Percentiles rank a stretch among this genome's conserved stretches.
Evolutionary conservation across 306 rosid genomes (phyloP).

Genomic region (Acacia confusa): DNA sequence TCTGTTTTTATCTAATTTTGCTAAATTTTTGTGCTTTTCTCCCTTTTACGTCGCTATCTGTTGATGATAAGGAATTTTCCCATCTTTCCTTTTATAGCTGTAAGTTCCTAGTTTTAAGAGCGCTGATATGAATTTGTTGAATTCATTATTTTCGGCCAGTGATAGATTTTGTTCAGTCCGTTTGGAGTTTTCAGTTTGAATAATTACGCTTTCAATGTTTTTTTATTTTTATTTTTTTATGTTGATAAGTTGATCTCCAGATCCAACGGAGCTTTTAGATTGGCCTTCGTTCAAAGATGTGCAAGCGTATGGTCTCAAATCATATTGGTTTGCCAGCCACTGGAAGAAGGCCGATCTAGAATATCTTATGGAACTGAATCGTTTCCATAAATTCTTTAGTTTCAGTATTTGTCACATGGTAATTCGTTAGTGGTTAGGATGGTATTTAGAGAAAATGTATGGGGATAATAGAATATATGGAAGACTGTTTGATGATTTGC

Average conservation of each 20-base stretch:
- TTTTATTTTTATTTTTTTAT: too few species aligned
- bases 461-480: background rate
- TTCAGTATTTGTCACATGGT: background rate
- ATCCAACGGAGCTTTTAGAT: background rate
- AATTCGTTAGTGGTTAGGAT: background rate
- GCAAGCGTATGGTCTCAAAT: background rate
- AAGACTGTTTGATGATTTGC: background rate
- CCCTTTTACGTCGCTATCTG: background rate
- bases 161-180: background rate
- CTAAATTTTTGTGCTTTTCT: background rate
- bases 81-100: background rate
- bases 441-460: background rate
- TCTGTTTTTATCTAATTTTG: too few species aligned
- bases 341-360: background rate
- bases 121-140: background rate
- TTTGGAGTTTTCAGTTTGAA: slow-evolving; percentile 7
- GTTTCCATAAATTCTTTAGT: background rate
- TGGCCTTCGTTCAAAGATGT: background rate
- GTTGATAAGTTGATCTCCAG: background rate
- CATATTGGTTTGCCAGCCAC: background rate
- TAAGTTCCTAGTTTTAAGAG: background rate
- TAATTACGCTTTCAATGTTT: background rate
- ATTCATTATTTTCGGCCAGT: slow-evolving; percentile 5
- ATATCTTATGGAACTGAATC: background rate
- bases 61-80: background rate